A percentile compares a stretch with the other conserved stretches of the same genome.
Evolutionary conservation across 306 rosid species (phyloP).

Genomic region (Hippophae rhamnoides): DNA sequence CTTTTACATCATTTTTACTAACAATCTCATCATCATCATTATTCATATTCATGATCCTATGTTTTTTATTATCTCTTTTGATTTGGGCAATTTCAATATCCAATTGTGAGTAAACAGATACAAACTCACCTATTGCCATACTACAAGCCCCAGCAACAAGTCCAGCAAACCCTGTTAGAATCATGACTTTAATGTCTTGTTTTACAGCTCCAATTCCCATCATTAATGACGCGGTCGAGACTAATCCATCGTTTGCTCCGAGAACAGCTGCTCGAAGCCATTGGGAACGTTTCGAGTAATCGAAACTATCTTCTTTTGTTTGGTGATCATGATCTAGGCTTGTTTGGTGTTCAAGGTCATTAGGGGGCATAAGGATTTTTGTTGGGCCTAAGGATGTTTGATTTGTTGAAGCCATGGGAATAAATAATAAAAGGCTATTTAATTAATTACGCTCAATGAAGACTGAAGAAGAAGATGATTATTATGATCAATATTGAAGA

Average conservation of each 20-base stretch:
- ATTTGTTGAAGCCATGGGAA: conserved; percentile 30
- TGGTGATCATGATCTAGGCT: conserved; percentile 28
- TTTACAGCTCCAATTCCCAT: conserved; percentile 93
- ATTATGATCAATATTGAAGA: background rate
- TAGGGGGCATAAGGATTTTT: conserved; percentile 23
- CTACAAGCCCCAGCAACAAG: conserved; percentile 86
- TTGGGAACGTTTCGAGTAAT: conserved; percentile 83
- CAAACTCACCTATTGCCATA: conserved; percentile 97
- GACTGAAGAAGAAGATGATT: conserved; percentile 1
- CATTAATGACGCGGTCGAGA: conserved; percentile 87
- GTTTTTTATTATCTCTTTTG: conserved; percentile 33
- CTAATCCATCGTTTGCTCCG: conserved; percentile 90
- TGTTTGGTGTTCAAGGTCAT: conserved; percentile 46
- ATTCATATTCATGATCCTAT: background rate
- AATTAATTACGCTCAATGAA: background rate
- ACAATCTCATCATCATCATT: too few relatives aligned
- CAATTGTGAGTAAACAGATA: conserved; percentile 79
- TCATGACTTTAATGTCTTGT: conserved; percentile 77
- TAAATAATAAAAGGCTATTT: background rate
- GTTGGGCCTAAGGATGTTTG: conserved; percentile 23
- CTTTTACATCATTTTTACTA: background rate
- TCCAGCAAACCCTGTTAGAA: conserved; percentile 80
- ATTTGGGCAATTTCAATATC: conserved; percentile 75
- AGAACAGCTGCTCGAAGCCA: conserved; percentile 89
- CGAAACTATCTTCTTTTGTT: conserved; percentile 26